Evolutionary conservation across 2,329 filamentous ascomycete species (phyloP).

Genomic region (Leptosphaerulina australis): DNA sequence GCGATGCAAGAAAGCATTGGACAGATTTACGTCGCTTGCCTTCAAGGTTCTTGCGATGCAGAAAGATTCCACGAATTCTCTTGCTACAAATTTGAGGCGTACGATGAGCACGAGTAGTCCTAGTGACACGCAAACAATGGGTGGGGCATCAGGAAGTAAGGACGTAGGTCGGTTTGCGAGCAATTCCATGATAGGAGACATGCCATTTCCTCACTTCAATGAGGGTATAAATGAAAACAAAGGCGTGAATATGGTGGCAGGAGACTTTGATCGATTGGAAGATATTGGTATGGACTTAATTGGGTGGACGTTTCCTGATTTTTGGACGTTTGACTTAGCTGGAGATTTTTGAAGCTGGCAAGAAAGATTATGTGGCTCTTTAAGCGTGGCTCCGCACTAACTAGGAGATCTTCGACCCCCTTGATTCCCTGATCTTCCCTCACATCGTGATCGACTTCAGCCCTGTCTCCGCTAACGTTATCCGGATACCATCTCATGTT

Average conservation of each 20-base stretch:
- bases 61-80: constrained; percentile 31
- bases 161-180: constrained; percentile 4
- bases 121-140: constrained; percentile 3
- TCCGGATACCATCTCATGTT: too few species aligned
- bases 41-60: constrained; percentile 42
- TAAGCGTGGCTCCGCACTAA: too few species aligned
- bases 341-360: constrained; percentile 40
- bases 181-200: constrained; percentile 2
- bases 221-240: constrained; percentile 8
- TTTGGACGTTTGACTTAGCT: constrained; percentile 45
- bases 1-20: constrained; percentile 35
- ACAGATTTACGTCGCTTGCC: constrained; percentile 35
- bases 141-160: not conserved
- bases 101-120: constrained; percentile 23
- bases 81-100: constrained; percentile 29
- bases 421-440: too few species aligned
- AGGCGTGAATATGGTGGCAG: constrained; percentile 4
- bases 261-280: constrained; percentile 30
- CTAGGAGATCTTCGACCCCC: too few species aligned
- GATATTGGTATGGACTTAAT: constrained; percentile 39
- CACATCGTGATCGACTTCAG: too few species aligned
- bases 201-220: constrained; percentile 12
- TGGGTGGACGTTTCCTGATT: constrained; percentile 44
- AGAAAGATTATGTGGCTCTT: too few species aligned
- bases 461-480: too few species aligned